Percentiles rank a stretch among this genome's conserved stretches.
Evolutionary conservation across 768 basidiomycete species (phyloP).

Genomic region (Solioccasus polychromus): DNA sequence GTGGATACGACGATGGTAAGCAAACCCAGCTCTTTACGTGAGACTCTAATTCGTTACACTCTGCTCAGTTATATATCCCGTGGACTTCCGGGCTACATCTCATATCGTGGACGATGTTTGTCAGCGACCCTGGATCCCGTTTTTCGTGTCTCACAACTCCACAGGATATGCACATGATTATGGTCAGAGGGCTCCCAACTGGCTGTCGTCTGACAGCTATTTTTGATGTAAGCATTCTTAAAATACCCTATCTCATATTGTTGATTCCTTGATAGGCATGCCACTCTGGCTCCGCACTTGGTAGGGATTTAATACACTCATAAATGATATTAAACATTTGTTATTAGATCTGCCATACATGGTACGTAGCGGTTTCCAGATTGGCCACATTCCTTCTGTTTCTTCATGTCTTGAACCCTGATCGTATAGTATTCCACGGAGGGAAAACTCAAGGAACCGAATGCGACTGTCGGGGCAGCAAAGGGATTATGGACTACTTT

Average conservation of each 20-base stretch:
- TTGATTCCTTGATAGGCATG: constrained; percentile 52
- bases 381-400: background rate
- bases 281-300: constrained; percentile 87
- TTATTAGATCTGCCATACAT: constrained; percentile 63
- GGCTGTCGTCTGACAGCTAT: constrained; percentile 89
- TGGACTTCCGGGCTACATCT: constrained; percentile 62
- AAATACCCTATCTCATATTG: background rate
- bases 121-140: constrained; percentile 7
- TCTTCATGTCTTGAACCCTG: background rate
- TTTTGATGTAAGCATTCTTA: constrained; percentile 57
- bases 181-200: constrained; percentile 77
- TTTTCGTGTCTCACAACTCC: constrained; percentile 3
- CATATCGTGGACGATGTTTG: constrained; percentile 89
- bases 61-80: constrained; percentile 76
- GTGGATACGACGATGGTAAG: constrained; percentile 77
- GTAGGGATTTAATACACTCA: constrained; percentile 36
- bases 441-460: constrained; percentile 93
- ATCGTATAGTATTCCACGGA: constrained; percentile 80
- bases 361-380: constrained; percentile 34
- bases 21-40: constrained; percentile 5
- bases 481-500: constrained; percentile 81
- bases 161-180: constrained; percentile 70
- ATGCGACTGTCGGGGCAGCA: constrained; percentile 82
- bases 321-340: background rate
- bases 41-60: background rate